phyloP scores from a whole-genome alignment of 805 yeast genomes.

The Barnettozyma vustinii region DNA sequence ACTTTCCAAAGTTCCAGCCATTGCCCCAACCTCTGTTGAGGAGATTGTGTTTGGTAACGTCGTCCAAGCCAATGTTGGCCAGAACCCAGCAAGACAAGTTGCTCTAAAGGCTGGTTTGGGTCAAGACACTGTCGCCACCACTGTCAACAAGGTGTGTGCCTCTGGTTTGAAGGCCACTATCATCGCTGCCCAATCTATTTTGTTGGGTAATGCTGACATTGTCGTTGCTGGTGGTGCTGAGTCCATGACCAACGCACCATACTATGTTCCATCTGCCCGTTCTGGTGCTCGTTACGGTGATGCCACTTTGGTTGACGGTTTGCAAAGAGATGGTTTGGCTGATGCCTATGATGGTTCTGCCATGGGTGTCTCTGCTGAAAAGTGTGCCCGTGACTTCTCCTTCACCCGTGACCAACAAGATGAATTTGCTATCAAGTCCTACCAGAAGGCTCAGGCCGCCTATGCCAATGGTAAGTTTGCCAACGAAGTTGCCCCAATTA shows the following conservation, averaged over 20 bases:
- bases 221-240: constrained; percentile 98
- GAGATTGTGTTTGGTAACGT: constrained; percentile 94
- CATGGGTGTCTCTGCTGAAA: constrained; percentile 98
- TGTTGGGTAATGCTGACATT: constrained; percentile 85
- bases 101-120: constrained; percentile 87
- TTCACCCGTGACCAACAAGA: constrained; percentile 86
- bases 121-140: constrained; percentile 75
- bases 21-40: constrained; percentile 73
- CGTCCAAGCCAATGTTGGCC: constrained; percentile 89
- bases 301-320: constrained; percentile 72
- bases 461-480: constrained; percentile 75
- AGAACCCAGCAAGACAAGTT: constrained; percentile 97
- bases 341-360: constrained; percentile 86
- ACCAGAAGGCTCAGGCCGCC: constrained; percentile 82
- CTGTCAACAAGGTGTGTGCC: constrained; percentile 96
- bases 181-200: constrained; percentile 83
- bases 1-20: constrained; percentile 72
- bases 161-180: constrained; percentile 92
- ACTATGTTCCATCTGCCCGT: constrained; percentile 83
- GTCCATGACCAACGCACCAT: constrained; percentile 94
- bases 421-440: constrained; percentile 77
- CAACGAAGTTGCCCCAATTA: constrained; percentile 79
- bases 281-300: constrained; percentile 89
- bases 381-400: constrained; percentile 80
- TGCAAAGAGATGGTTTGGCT: constrained; percentile 85